Base-by-base conservation (phyloP, 352 stramenopile species). In the Phytophthora tubulina region DNA sequence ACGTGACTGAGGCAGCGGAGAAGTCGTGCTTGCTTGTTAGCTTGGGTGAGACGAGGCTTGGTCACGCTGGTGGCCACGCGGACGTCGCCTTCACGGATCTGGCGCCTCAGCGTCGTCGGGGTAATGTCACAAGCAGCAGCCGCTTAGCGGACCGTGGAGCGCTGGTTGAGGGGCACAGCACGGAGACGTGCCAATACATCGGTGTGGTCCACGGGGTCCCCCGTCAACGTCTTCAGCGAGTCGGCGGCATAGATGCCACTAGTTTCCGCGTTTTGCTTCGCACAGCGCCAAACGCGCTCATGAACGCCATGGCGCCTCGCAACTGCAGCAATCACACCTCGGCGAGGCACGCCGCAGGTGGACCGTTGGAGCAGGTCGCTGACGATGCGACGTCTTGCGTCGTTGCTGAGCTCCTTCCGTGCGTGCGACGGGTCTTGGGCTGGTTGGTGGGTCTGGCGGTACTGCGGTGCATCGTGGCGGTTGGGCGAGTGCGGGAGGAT, bases 1-100 rank as follows among this genome's bases (percentile, higher is more conserved):
- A 73, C 50, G 45, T 63, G 63, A 6, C 33, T 35, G 13, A 64
- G 41, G 27, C 42, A 63, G 11, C 31, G 58, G 9, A 27, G 10
- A 0, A 73, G 27, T 4, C 50, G 50, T 13, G 38, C 15, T 14
- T 50, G 13, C 15, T 35, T 54, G 33, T 68, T 73, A 10, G n/a
- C 36, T 2, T 57, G 51, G 1, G 50, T 63, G 10, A 73, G 38
- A 10, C 33, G 17, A 2, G 66, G 57, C 3, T 63, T 57, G 31
- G 52, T 36, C 27, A 58, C 15, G 42, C 42, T 61, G 1, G 46
- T 46, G 4, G 46, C 50, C 11, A n/a, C 39, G 11, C 39, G 39
- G 11, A 4, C 39, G 11, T 45, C 39, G 39, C 39, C 5, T 45
- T 45, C 8, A 11, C 15, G 39, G 21, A 45, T 21, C 7, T 4